A percentile compares a stretch with the other conserved stretches of the same genome.
Conservation (phyloP, 495 filamentous ascomycete genomes). For the Cudoniella acicularis region DNA sequence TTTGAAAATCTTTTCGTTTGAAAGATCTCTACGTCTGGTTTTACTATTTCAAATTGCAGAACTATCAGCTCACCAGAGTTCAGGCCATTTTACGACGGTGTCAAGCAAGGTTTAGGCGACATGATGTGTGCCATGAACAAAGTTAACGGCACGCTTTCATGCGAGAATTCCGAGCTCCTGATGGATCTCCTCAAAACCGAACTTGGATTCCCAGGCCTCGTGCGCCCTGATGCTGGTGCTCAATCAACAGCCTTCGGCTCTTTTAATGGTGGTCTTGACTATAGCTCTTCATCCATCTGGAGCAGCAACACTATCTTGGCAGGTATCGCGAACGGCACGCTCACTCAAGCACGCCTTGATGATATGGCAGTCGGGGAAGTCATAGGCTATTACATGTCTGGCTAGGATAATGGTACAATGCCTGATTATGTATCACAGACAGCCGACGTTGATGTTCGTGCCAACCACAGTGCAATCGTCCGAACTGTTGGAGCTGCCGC, state of each 20-base stretch:
- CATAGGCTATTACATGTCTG: neutral
- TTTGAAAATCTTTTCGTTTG: too few species aligned
- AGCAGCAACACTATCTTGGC: neutral
- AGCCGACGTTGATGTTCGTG: neutral
- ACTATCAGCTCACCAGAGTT: neutral
- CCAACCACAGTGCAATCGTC: neutral
- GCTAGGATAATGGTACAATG: neutral
- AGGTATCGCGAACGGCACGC: neutral
- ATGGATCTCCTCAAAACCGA: neutral
- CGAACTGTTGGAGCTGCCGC: too few species aligned
- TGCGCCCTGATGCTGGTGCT: neutral
- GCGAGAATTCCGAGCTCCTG: neutral
- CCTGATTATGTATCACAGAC: neutral
- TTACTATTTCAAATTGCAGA: too few species aligned
- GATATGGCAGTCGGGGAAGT: neutral
- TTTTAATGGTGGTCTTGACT: neutral
- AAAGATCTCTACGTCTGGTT: too few species aligned
- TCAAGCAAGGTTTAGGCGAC: neutral
- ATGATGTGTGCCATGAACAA: neutral
- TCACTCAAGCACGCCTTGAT: neutral
- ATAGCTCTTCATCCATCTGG: neutral
- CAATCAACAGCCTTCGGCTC: neutral
- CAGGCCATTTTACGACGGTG: constrained; percentile 4
- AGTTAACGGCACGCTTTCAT: neutral
- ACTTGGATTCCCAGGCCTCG: neutral